Base-by-base conservation (phyloP, 306 rosid species). In the Fragaria ananassa region DNA sequence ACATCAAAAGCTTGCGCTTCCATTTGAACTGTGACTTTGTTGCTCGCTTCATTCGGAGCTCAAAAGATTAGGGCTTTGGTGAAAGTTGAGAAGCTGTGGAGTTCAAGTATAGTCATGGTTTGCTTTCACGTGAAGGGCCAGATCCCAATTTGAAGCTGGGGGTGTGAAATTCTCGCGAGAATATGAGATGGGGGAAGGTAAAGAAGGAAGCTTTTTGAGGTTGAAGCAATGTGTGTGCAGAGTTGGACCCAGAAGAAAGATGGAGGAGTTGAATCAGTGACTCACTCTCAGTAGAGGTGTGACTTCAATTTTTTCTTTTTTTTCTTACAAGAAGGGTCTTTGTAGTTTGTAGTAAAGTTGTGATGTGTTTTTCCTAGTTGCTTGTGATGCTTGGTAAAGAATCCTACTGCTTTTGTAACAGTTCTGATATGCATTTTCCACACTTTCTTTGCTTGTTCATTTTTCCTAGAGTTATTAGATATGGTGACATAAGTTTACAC, bases 1-100 rank as follows among this genome's bases (percentile, higher is more conserved):
- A 87, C 68, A 88, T 62, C 73, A 96, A 67, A 8, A 91, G 10
- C 80, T 85, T 96, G 90, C 87, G 87, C 90, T 76, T 89, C 99
- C 97, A 96, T 91, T 72, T 91, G 35, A 82, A 79, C 74, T 78
- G 77, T 34, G 88, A 70, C 78, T 89, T 96, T 47, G 18, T 96
- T 13, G 1, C 18, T 76, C 90, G 87, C 93, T 91, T 96, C 99
- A 96, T 95, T 62, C 19, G 18, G n/a, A 72, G 21, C 68, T 41
- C 18, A 47, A 25, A 58, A 74, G 42, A 17, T 47, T 50, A 50
- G 10, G 18, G 62, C 62, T 70, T n/a, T 19, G 6, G 71, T 3
- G 14, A 34, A 17, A 18, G 35, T 1, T 60, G 65, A 31, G 74
- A 17, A 50, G 75, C 35, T 41, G 41, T 17, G 21, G 68, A 78